phyloP scores from a whole-genome alignment of 768 basidiomycete species.

The Russula ochroleuca region DNA sequence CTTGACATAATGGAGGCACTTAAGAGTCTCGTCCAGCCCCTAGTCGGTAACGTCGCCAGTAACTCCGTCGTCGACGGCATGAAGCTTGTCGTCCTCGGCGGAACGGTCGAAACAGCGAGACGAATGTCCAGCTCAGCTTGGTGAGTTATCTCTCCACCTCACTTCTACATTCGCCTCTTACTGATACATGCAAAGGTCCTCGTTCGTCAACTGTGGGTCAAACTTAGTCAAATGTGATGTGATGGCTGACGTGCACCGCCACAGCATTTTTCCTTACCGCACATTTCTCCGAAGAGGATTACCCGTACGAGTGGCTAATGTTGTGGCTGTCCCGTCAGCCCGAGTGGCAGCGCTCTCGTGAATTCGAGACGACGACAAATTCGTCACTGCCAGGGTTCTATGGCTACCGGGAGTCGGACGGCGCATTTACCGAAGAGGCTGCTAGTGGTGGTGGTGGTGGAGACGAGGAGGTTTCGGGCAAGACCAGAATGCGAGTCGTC shows the following conservation, averaged over 20 bases:
- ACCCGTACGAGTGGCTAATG: constrained; percentile 90
- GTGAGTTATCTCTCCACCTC: constrained; percentile 40
- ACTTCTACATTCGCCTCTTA: not conserved
- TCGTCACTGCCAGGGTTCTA: constrained; percentile 55
- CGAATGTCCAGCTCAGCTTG: constrained; percentile 79
- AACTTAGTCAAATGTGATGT: constrained; percentile 7
- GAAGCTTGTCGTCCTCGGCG: constrained; percentile 85
- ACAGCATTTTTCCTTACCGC: constrained; percentile 67
- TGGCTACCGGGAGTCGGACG: constrained; percentile 46
- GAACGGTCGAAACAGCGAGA: constrained; percentile 82
- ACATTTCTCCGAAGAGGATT: constrained; percentile 86
- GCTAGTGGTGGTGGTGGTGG: too few species aligned
- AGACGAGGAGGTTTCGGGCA: constrained; percentile 54
- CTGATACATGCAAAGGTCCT: constrained; percentile 47
- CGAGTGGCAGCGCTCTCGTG: constrained; percentile 85
- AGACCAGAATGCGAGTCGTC: constrained; percentile 72
- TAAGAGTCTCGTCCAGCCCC: constrained; percentile 29
- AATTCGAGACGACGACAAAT: constrained; percentile 85
- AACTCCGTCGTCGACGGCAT: constrained; percentile 77
- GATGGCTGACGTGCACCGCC: constrained; percentile 28
- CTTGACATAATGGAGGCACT: constrained; percentile 25
- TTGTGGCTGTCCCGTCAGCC: constrained; percentile 81
- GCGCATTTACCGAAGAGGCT: constrained; percentile 52
- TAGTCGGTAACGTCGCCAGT: constrained; percentile 26
- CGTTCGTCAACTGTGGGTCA: constrained; percentile 80